phyloP scores from a whole-genome alignment of 108 stramenopile genomes.

The Cyclostephanos tholiformis region DNA sequence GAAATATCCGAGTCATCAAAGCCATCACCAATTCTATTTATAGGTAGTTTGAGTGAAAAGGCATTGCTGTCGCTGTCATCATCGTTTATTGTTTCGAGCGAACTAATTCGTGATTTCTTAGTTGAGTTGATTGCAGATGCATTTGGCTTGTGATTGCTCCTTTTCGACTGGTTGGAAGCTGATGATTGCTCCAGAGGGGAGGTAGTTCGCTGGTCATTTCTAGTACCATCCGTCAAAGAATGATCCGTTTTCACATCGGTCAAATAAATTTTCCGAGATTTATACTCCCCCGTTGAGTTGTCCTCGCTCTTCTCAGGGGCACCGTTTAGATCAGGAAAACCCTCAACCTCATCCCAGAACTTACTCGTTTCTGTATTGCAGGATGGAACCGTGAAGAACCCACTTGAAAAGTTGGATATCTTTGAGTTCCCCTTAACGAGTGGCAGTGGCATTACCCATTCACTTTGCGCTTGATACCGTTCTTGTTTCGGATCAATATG shows the following conservation, averaged over 20 bases:
- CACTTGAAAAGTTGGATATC: slow-evolving; percentile 24
- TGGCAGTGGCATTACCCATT: slow-evolving; percentile 23
- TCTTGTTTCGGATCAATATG: background rate
- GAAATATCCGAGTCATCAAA: slow-evolving; percentile 50
- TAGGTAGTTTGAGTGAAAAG: slow-evolving; percentile 38
- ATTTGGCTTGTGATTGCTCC: background rate
- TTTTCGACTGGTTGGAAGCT: background rate
- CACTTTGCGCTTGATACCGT: background rate
- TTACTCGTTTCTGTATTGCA: slow-evolving; percentile 29
- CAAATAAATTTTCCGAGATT: background rate
- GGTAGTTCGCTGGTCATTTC: background rate
- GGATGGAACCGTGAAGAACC: slow-evolving; percentile 22
- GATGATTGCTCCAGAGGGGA: background rate
- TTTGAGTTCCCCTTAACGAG: slow-evolving; percentile 29
- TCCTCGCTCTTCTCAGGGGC: background rate
- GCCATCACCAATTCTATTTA: slow-evolving; percentile 20
- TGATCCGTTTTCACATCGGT: slow-evolving; percentile 18
- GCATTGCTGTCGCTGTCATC: slow-evolving; percentile 33
- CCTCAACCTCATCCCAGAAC: slow-evolving; percentile 51
- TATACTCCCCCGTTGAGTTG: background rate
- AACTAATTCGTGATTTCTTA: background rate
- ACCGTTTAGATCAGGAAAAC: slow-evolving; percentile 4
- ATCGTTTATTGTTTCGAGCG: slow-evolving; percentile 11
- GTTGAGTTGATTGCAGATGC: background rate
- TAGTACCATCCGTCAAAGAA: background rate